Evolutionary conservation across 805 yeast genomes (phyloP).

Genomic region (Pichia heedii): DNA sequence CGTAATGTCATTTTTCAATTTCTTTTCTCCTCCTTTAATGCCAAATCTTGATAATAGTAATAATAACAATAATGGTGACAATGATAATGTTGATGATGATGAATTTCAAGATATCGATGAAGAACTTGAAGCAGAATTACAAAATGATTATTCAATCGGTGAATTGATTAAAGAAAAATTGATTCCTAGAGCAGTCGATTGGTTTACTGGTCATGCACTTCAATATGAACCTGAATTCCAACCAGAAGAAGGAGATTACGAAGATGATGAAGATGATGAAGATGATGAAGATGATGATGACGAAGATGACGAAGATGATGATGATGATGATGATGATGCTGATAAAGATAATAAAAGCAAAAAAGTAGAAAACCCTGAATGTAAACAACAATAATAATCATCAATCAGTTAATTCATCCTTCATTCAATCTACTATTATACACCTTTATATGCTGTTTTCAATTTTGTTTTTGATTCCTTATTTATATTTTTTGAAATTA

Average conservation of each 20-base stretch:
- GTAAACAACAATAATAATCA: conserved; percentile 50
- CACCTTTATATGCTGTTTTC: not conserved
- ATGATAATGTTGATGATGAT: conserved; percentile 30
- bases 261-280: conserved; percentile 50
- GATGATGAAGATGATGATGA: conserved; percentile 56
- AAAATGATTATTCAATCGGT: conserved; percentile 89
- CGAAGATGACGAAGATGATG: conserved; percentile 55
- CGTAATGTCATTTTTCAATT: conserved; percentile 90
- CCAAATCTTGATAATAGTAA: no score
- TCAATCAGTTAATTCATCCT: no score
- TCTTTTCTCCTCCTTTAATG: conserved; percentile 87
- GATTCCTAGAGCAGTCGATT: conserved; percentile 93
- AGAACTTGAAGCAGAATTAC: conserved; percentile 76
- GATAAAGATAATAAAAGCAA: conserved; percentile 32
- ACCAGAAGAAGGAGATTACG: conserved; percentile 50
- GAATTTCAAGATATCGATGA: conserved; percentile 57
- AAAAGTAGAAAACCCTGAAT: conserved; percentile 61
- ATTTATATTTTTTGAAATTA: not conserved
- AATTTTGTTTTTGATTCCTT: no score
- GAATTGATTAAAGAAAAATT: conserved; percentile 94
- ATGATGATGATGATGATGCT: conserved; percentile 29
- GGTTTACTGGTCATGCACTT: conserved; percentile 97
- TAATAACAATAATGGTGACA: no score
- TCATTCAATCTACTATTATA: no score
- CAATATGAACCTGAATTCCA: conserved; percentile 62